Percentiles rank a stretch among this genome's conserved stretches.
Conservation (phyloP, 2,329 filamentous ascomycete species). For the Talaromyces sp. region DNA sequence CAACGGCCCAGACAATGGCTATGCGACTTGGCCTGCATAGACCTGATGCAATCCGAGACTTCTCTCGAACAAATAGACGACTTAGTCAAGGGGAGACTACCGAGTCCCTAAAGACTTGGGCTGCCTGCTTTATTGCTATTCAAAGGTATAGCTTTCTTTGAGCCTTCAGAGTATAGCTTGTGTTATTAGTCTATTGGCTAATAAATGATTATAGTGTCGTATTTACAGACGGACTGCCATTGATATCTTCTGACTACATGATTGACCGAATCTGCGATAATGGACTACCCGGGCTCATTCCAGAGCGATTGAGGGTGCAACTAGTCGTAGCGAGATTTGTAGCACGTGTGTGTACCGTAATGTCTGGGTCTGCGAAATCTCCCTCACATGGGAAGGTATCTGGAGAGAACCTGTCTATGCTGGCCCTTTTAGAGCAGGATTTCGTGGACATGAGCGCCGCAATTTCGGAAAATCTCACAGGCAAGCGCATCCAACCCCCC, state of each 20-base stretch:
- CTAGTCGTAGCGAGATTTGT: constrained; percentile 11
- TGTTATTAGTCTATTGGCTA: not conserved
- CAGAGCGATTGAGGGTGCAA: constrained; percentile 5
- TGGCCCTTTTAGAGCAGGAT: constrained; percentile 9
- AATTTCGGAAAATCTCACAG: not conserved
- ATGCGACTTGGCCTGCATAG: constrained; percentile 18
- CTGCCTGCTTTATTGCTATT: constrained; percentile 15
- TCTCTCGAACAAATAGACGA: constrained; percentile 12
- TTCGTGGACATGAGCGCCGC: not conserved
- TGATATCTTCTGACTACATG: constrained; percentile 1
- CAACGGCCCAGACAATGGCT: constrained; percentile 15
- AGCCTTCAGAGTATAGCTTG: not conserved
- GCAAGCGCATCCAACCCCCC: not conserved
- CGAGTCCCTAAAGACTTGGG: constrained; percentile 16
- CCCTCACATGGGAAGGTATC: not conserved
- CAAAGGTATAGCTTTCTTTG: constrained; percentile 7
- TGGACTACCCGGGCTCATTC: not conserved
- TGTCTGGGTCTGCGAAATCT: constrained; percentile 1
- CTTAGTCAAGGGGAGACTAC: constrained; percentile 11
- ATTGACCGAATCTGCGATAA: constrained; percentile 6
- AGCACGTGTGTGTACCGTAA: constrained; percentile 7
- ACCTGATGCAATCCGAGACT: constrained; percentile 16
- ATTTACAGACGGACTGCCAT: constrained; percentile 3
- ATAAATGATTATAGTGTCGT: not conserved
- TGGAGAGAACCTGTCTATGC: constrained; percentile 1